A percentile compares a stretch with the other conserved stretches of the same genome.
These are phyloP conservation scores for Pseudomassariella vexata DNA, from an alignment of 2,329 filamentous ascomycete genomes.

Conservation along the genomic window DNA sequence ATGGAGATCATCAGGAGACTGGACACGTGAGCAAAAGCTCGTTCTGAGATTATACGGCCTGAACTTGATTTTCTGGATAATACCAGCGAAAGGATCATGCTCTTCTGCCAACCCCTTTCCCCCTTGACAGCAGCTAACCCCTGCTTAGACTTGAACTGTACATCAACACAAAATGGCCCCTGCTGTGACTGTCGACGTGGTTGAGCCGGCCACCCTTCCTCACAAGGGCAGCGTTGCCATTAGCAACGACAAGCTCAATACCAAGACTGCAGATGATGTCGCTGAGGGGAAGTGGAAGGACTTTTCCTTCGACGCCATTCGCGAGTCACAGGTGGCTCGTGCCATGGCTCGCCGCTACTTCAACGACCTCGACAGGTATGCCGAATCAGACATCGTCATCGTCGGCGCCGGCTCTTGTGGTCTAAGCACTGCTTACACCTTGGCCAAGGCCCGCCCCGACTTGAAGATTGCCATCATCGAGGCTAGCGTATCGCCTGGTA, in stretches of 20 bases:
- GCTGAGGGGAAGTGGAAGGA: slow-evolving; percentile 73
- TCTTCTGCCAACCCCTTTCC: slow-evolving; percentile 39
- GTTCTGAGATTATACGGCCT: slow-evolving; percentile 85
- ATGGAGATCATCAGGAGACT: slow-evolving; percentile 1
- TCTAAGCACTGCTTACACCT: slow-evolving; percentile 75
- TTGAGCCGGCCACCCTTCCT: slow-evolving; percentile 44
- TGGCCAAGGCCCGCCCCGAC: slow-evolving; percentile 79
- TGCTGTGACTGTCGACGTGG: slow-evolving; percentile 60
- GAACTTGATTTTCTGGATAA: slow-evolving; percentile 99
- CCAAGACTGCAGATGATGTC: slow-evolving; percentile 48
- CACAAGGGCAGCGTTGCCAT: slow-evolving; percentile 38
- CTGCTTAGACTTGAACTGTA: slow-evolving; percentile 19
- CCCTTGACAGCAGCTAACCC: slow-evolving; percentile 29
- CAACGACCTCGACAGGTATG: slow-evolving; percentile 78
- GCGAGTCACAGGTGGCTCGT: slow-evolving; percentile 85
- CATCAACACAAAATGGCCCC: slow-evolving; percentile 63
- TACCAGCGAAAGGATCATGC: slow-evolving; percentile 99
- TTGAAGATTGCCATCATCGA: slow-evolving; percentile 89
- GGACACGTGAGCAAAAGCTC: slow-evolving; percentile 16
- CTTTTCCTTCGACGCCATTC: slow-evolving; percentile 81
- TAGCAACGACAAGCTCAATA: slow-evolving; percentile 26
- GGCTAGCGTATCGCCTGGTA: slow-evolving; percentile 69
- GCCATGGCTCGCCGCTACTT: slow-evolving; percentile 96
- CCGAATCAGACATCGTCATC: slow-evolving; percentile 91
- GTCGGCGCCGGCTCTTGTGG: slow-evolving; percentile 87